Evolutionary conservation across 805 yeast species (phyloP), one percentile per base, ranked within the genome.

Genomic region (Nakazawaea ishiwadae): DNA sequence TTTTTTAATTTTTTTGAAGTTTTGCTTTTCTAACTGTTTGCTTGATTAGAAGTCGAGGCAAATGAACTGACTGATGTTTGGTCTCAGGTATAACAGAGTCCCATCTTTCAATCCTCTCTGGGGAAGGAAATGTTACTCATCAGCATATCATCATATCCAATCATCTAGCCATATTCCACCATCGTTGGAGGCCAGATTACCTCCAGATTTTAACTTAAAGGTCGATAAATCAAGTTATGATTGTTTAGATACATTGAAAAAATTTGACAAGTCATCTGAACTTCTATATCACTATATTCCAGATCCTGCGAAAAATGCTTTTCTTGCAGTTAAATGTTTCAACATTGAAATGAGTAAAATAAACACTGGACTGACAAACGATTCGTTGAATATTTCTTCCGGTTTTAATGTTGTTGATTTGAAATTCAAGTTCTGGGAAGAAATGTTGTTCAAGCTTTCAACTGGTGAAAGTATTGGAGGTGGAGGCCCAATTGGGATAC

Each of bases 341-440:
- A 78, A 79, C 46, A 55, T 82, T 29, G 91, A 84, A 50, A 65
- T 81, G 29, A 69, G 76, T 49, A 70, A 74, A 54, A 70, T 80
- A 27, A 48, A 54, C 47, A 40, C 47, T 2, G 56, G 58, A 34
- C 18, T 46, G 3, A 53, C 65, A 9, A 56, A 63, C 11, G 53
- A 51, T 29, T 70, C 72, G 2, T 63, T 43, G 35, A 49, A 35
- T 54, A 60, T 45, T 44, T 54, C 42, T 4, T 50, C 51, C 44
- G 63, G 47, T 36, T 49, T 31, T 44, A 68, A 34, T 27, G 68
- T 55, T 68, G 72, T 27, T 36, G 72, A 71, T 58, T 43, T 84
- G 54, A 79, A 84, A 51, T 76, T 84, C 55, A 78, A 79, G 50
- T 84, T 82, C 57, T 87, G 95, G 95, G 69, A 77, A 46, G 84